Evolutionary conservation across 768 basidiomycete species (phyloP).

Genomic region (Suillus cothurnatus): DNA sequence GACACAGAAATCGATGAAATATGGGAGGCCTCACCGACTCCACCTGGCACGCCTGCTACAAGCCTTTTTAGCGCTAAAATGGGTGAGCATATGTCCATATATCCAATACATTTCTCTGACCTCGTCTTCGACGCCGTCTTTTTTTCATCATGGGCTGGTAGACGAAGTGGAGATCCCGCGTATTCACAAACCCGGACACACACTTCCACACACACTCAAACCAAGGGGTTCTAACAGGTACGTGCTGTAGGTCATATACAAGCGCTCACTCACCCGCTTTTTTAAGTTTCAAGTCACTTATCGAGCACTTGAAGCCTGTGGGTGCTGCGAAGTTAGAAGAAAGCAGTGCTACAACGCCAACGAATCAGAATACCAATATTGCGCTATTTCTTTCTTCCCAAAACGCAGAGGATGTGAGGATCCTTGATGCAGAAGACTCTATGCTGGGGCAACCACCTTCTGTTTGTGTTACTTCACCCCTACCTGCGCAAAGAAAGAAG

Average conservation of each 20-base stretch:
- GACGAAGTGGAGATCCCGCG: slow-evolving; percentile 60
- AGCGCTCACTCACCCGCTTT: background rate
- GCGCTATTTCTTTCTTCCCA: background rate
- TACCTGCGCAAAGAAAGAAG: background rate
- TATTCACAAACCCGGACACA: slow-evolving; percentile 45
- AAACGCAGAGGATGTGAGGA: background rate
- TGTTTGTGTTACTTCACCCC: background rate
- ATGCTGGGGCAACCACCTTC: slow-evolving; percentile 29
- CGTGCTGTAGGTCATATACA: background rate
- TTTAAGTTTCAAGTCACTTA: background rate
- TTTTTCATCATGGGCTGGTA: slow-evolving; percentile 23
- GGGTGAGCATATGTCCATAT: slow-evolving; percentile 37
- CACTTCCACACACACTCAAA: background rate
- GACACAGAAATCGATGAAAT: slow-evolving; percentile 56
- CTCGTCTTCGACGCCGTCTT: slow-evolving; percentile 1
- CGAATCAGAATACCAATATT: background rate
- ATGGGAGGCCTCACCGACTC: slow-evolving; percentile 46
- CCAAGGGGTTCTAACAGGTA: background rate
- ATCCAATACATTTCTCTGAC: slow-evolving; percentile 2
- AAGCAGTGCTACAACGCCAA: background rate
- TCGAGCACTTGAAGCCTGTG: slow-evolving; percentile 1
- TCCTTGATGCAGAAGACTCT: slow-evolving; percentile 13
- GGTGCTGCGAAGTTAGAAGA: background rate
- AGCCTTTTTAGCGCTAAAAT: slow-evolving; percentile 48
- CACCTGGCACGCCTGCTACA: slow-evolving; percentile 44